Evolutionary conservation across 805 yeast species (phyloP).

Genomic region (Grigorovia transvaalensis): DNA sequence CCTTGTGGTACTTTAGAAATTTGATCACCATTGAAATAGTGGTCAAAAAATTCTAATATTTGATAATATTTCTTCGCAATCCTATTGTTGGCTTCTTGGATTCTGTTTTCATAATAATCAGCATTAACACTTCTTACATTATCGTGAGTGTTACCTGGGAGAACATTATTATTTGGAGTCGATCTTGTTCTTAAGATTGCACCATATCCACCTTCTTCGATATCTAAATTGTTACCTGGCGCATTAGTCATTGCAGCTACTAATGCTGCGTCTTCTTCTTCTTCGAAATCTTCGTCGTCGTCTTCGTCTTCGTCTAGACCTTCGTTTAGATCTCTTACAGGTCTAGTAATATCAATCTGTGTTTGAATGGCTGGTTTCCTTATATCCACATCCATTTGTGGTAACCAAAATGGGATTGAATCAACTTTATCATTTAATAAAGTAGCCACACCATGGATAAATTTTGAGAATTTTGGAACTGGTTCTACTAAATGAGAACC

Average conservation of each 20-base stretch:
- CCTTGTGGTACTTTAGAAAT: constrained; percentile 51
- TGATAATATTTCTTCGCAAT: constrained; percentile 15
- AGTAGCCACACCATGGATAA: constrained; percentile 94
- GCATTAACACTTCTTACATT: constrained; percentile 21
- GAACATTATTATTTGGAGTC: background rate
- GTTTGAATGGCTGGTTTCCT: constrained; percentile 59
- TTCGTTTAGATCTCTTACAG: constrained; percentile 15
- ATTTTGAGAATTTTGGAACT: constrained; percentile 94
- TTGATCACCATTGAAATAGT: constrained; percentile 42
- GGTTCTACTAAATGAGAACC: constrained; percentile 93
- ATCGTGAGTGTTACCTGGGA: background rate
- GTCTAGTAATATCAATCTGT: constrained; percentile 36
- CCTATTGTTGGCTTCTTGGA: constrained; percentile 13
- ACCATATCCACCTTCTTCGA: constrained; percentile 57
- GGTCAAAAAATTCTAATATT: constrained; percentile 24
- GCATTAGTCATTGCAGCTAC: constrained; percentile 23
- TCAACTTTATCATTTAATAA: constrained; percentile 73
- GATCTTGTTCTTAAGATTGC: constrained; percentile 13
- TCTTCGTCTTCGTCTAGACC: constrained; percentile 24
- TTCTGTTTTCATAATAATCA: constrained; percentile 21
- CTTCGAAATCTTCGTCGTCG: constrained; percentile 30
- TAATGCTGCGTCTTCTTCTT: constrained; percentile 26
- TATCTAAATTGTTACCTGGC: constrained; percentile 53
- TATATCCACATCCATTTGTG: constrained; percentile 94
- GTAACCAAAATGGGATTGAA: constrained; percentile 92